Evolutionary conservation across 306 rosid species (phyloP), one percentile per base, ranked within the genome.

Genomic region (Gynostemma pentaphyllum): DNA sequence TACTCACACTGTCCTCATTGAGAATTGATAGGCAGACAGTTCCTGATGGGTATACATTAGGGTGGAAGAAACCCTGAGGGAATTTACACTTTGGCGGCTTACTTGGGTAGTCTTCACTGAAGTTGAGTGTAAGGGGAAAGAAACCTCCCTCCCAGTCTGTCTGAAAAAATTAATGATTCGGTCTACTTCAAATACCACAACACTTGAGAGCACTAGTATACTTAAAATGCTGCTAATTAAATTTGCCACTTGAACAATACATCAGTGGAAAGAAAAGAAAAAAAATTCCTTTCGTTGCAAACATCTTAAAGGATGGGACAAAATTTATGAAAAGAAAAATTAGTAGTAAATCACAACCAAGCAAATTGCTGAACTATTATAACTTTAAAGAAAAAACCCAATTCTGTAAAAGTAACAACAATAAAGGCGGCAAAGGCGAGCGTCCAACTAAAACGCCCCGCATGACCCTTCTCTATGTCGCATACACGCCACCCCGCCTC

Each of bases 81-180:
- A 92, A 88, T 76, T 87, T 88, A 67, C 99, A 92, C 78, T 88
- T 88, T 2, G 99, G 99, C 51, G 99, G 96, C 72, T 88, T 92
- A 82, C 96, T 92, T 42, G 99, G 99, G 79, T 92, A 92, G 76
- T 92, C 99, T 76, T 92, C 99, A 79, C 95, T 92, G 85, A 92
- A 92, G 72, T 88, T 85, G 79, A 92, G 82, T 18, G 95, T 86
- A 36, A 92, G 81, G 41, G 99, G 99, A 69, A 76, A 92, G 72
- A 48, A 86, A 5, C 99, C 99, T 50, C 95, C 96, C 68, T 92
- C 99, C 99, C 99, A 92, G 71, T 92, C 99, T 49, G 96, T 92
- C 99, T 92, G 88, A 81, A 61, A 26, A 78, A 50, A 23, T 45
- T 70, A 69, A 27, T 9, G n/a, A 22, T 16, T 37, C 21, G 14